Base-by-base conservation (phyloP, 495 filamentous ascomycete genomes). In the Pseudomonodictys pantanalensis region DNA sequence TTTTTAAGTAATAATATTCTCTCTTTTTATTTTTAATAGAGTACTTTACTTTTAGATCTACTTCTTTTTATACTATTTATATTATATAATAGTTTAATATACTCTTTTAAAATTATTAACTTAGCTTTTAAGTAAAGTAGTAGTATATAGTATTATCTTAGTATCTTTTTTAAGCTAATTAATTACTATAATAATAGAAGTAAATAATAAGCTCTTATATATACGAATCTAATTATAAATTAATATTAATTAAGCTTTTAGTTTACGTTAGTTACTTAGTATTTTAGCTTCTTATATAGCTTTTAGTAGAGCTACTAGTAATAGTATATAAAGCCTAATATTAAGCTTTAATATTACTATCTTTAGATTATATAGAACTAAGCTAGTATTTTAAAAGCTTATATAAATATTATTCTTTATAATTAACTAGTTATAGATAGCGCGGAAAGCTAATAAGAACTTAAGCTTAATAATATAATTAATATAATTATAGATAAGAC, bases 271-370 rank as follows among this genome's bases (percentile, higher is more conserved):
- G 32, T 59, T 59, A 35, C 56, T 59, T 23, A 24, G 56, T 59
- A 24, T 59, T 59, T 51, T 26, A 44, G 33, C 28, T 33, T 59
- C 33, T 24, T 35, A 59, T 33, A 26, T 7, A 23, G 56, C 23
- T 17, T 9, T 33, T 44, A 53, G 3, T 52, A 35, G 22, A 5
- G 33, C 56, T 45, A 23, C 46, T 29, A 33, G 56, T 44, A 28
- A 53, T 7, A 25, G 56, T 23, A 47, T 59, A 30, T 33, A 33
- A 43, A 52, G 29, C 30, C 22, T 28, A n/a, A 59, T 22, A 43
- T 52, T 35, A 59, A 59, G 56, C 46, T 59, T 52, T 35, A 24
- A 59, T 52, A 59, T 25, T 28, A 59, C 46, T 23, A 30, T 24
- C 18, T 59, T 33, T 43, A 33, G 33, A 33, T 59, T 44, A 15